phyloP scores from a whole-genome alignment of 2,329 filamentous ascomycete species.

The Chlorencoelia australis region DNA sequence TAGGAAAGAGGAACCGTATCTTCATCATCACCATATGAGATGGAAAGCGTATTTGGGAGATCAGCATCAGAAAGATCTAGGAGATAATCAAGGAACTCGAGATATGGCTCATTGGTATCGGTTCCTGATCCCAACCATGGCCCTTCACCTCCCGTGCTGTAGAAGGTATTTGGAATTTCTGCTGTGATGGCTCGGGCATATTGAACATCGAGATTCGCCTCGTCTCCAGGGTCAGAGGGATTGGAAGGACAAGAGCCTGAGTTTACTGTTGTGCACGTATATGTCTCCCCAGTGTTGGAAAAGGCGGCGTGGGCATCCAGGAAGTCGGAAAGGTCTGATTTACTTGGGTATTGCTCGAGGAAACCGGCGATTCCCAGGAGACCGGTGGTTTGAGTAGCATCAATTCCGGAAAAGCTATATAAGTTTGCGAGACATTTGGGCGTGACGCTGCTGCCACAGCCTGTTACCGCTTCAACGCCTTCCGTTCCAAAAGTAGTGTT shows the following conservation, averaged over 20 bases:
- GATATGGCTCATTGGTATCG: constrained; percentile 59
- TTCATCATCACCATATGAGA: constrained; percentile 47
- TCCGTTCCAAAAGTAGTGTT: constrained; percentile 2
- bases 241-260: constrained; percentile 25
- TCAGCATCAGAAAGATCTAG: constrained; percentile 38
- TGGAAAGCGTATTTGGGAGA: constrained; percentile 49
- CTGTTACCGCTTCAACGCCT: constrained; percentile 16
- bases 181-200: constrained; percentile 44
- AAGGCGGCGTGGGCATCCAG: constrained; percentile 19
- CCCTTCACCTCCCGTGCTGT: constrained; percentile 45
- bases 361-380: constrained; percentile 24
- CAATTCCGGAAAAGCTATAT: constrained; percentile 19
- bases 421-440: constrained; percentile 24
- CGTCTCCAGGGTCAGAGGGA: constrained; percentile 22
- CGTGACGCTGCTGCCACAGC: constrained; percentile 21
- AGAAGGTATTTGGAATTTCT: constrained; percentile 44
- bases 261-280: constrained; percentile 20
- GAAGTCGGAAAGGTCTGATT: constrained; percentile 21
- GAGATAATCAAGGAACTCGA: constrained; percentile 50
- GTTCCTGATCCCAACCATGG: constrained; percentile 36
- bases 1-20: constrained; percentile 42
- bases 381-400: constrained; percentile 13
- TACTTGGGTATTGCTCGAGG: constrained; percentile 20
- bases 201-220: constrained; percentile 52
- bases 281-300: constrained; percentile 26